Conservation (phyloP, 2,329 filamentous ascomycete genomes). For the Tolypocladium amazonense region DNA sequence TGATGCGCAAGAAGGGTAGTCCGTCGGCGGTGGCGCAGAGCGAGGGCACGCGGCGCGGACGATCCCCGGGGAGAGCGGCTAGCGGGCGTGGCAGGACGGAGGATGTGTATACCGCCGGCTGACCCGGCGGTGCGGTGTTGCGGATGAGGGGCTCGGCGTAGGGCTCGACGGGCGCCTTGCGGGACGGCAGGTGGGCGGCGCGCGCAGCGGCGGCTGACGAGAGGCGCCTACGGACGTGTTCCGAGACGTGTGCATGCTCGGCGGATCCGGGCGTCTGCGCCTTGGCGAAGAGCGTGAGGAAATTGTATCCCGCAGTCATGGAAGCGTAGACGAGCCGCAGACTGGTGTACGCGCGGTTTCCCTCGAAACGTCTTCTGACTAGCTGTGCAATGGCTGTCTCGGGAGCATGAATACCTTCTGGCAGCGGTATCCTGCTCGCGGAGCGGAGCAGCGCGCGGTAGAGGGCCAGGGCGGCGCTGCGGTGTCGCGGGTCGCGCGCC, state of each 20-base stretch:
- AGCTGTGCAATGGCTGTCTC: conserved; percentile 29
- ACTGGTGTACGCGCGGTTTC: conserved; percentile 48
- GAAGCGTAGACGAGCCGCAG: conserved; percentile 48
- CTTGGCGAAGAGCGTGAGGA: conserved; percentile 28
- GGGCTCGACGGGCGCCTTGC: conserved; percentile 7
- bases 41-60: conserved; percentile 38
- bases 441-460: conserved; percentile 59
- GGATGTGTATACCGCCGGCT: conserved; percentile 36
- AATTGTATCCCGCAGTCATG: conserved; percentile 59
- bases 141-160: conserved; percentile 19
- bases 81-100: conserved; percentile 37
- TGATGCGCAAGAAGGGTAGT: conserved; percentile 54
- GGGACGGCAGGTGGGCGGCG: conserved; percentile 6
- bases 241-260: conserved; percentile 30
- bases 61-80: conserved; percentile 22
- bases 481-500: conserved; percentile 40
- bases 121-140: conserved; percentile 20
- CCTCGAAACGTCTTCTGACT: conserved; percentile 50
- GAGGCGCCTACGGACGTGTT: conserved; percentile 25
- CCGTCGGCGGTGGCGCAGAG: conserved; percentile 41
- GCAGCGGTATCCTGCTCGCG: conserved; percentile 41
- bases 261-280: conserved; percentile 24
- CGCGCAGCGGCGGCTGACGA: conserved; percentile 11
- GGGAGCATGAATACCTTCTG: conserved; percentile 24
- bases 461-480: conserved; percentile 53